A percentile compares a stretch with the other conserved stretches of the same genome.
Conservation (phyloP, 2,329 filamentous ascomycete genomes). For the Pseudomassariella vexata region DNA sequence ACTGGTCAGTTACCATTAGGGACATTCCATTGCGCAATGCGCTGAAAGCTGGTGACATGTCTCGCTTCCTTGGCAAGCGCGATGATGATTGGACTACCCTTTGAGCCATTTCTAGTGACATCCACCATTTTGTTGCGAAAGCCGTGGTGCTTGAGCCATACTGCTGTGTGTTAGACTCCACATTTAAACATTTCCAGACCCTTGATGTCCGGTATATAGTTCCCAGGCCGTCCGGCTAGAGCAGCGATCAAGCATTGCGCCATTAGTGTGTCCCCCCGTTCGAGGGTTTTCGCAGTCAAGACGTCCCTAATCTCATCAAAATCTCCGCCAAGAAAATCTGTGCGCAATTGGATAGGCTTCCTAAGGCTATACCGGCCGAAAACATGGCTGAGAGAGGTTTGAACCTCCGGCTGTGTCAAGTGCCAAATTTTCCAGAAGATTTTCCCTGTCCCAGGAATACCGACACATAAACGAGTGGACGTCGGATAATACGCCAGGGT, state of each 20-base stretch:
- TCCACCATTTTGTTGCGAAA: conserved; percentile 1
- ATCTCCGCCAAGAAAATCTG: neutral
- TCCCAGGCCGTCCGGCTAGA: too few species aligned
- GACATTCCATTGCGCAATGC: conserved; percentile 1
- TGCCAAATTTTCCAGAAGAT: neutral
- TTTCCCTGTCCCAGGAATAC: conserved; percentile 1
- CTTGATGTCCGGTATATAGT: too few species aligned
- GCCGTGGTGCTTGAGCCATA: neutral
- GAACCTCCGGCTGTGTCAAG: conserved; percentile 1
- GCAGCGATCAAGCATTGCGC: neutral
- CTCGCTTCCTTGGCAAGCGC: neutral
- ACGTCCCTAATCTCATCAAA: neutral
- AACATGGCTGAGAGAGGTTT: neutral
- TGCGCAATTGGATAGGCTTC: conserved; percentile 1
- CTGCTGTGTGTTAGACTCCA: neutral
- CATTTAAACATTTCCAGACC: too few species aligned
- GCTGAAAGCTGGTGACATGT: neutral
- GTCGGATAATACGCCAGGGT: neutral
- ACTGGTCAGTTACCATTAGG: neutral
- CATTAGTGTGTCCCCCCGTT: neutral
- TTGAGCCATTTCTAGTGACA: conserved; percentile 2
- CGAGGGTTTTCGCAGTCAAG: neutral
- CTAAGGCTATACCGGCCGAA: neutral
- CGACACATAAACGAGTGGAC: conserved; percentile 1
- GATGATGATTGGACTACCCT: neutral